Conservation (phyloP, 768 basidiomycete species). For the Punctularia strigosozonata region DNA sequence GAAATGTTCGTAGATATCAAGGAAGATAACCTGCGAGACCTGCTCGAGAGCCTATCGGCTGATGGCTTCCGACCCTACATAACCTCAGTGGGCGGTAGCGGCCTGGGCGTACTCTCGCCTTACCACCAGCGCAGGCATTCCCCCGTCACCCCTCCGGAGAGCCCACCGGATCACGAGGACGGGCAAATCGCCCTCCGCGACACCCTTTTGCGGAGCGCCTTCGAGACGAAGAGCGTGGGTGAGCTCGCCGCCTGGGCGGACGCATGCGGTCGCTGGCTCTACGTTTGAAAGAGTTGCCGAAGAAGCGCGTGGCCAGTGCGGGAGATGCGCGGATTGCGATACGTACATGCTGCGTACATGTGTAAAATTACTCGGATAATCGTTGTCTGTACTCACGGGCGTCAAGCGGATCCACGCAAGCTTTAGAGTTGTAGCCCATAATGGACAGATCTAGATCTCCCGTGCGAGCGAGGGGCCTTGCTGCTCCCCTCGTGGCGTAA, state of each 20-base stretch:
- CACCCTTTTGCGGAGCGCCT: constrained; percentile 10
- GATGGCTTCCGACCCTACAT: constrained; percentile 75
- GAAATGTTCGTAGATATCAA: constrained; percentile 57
- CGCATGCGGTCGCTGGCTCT: constrained; percentile 25
- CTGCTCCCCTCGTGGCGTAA: too few relatives aligned
- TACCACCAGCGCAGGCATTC: constrained; percentile 18
- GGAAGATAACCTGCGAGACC: constrained; percentile 38
- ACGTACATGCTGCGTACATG: constrained; percentile 1
- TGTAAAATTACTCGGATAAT: constrained; percentile 14
- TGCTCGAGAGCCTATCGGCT: constrained; percentile 47
- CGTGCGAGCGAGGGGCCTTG: too few relatives aligned
- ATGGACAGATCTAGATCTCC: too few relatives aligned
- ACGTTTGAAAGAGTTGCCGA: too few relatives aligned
- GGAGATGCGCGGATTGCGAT: not conserved
- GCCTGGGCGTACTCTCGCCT: constrained; percentile 75
- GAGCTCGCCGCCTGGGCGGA: constrained; percentile 26
- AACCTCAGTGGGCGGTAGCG: constrained; percentile 88
- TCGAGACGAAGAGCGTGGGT: constrained; percentile 14
- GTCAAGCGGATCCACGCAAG: too few relatives aligned
- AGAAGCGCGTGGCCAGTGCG: too few relatives aligned
- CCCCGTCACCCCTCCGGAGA: constrained; percentile 19
- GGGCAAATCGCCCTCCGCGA: constrained; percentile 1
- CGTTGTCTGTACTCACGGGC: too few relatives aligned
- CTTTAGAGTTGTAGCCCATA: too few relatives aligned
- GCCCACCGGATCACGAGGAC: constrained; percentile 5